Evolutionary conservation across 768 basidiomycete species (phyloP), one percentile per base, ranked within the genome.

Genomic region (Panaeolus papilionaceus): DNA sequence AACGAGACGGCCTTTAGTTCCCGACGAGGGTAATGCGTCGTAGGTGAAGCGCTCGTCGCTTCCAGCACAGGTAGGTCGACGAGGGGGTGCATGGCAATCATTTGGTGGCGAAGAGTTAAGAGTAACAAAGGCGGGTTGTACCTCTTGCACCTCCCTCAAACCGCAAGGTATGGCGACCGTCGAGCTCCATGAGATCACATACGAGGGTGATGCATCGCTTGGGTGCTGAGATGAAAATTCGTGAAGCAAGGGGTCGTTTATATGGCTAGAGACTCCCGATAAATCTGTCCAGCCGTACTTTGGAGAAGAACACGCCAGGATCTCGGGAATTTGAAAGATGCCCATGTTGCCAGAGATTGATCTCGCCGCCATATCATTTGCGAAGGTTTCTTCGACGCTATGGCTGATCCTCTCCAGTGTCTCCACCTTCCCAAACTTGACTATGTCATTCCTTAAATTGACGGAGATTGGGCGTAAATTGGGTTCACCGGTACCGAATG

Each of bases 311-410:
- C 33, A 37, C 12, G 54, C 1, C 10, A 12, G 4, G 54, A 58
- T 58, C 54, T 58, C 54, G 33, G 33, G 33, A 16, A 9, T 28
- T 58, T 33, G 54, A 58, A 58, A 58, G 28, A 33, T 58, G n/a
- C 37, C 28, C 7, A 33, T 33, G 33, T 14, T 28, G 14, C 26
- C 10, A 16, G 3, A n/a, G 54, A 33, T 58, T 11, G 54, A 33
- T 16, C 54, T 58, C 14, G 28, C 4, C 28, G 54, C 11, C 54
- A 18, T 16, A 16, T 12, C 54, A 37, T 37, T 28, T 37, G 11
- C 12, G 11, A 28, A 23, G 10, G 28, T 6, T 3, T 16, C 6
- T 37, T 58, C 54, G 20, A 33, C 14, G 20, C 18, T 16, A 44
- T 58, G 33, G 33, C 3, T 5, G 33, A 33, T 33, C 33, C 33